These are phyloP conservation scores for Tetragonia tetragonoides DNA, from an alignment of 148 eudicot genomes.

Conservation along the genomic window DNA sequence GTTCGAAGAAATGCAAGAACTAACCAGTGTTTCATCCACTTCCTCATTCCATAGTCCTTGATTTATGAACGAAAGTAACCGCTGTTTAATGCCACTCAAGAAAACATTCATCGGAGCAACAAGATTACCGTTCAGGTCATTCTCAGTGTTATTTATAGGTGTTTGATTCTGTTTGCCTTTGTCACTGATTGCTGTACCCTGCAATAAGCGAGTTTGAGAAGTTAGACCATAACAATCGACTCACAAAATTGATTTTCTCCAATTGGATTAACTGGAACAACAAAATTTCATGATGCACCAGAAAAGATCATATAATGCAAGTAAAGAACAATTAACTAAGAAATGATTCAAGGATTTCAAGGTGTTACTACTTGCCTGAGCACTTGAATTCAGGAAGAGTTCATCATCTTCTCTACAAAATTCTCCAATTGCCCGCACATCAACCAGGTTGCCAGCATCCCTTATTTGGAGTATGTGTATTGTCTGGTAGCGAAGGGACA, in stretches of 20 bases:
- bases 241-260: not conserved
- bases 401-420: constrained; percentile 95
- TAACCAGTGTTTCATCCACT: constrained; percentile 67
- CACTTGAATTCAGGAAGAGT: constrained; percentile 76
- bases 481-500: constrained; percentile 84
- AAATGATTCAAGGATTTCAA: constrained; percentile 2
- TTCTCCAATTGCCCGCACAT: constrained; percentile 83
- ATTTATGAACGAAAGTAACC: constrained; percentile 88
- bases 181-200: constrained; percentile 41
- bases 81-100: constrained; percentile 85
- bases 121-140: constrained; percentile 31
- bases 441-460: constrained; percentile 87
- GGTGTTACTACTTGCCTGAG: constrained; percentile 57
- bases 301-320: no score
- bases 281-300: not conserved
- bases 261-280: not conserved
- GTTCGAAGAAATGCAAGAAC: constrained; percentile 4
- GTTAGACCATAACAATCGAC: constrained; percentile 3
- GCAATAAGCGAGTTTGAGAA: constrained; percentile 20
- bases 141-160: constrained; percentile 38
- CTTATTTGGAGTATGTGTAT: constrained; percentile 94
- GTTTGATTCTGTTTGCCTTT: constrained; percentile 39
- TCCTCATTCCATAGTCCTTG: constrained; percentile 89
- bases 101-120: constrained; percentile 34
- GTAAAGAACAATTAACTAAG: not conserved